Evolutionary conservation across 306 rosid species (phyloP).

Genomic region (Hylodesmum podocarpum): DNA sequence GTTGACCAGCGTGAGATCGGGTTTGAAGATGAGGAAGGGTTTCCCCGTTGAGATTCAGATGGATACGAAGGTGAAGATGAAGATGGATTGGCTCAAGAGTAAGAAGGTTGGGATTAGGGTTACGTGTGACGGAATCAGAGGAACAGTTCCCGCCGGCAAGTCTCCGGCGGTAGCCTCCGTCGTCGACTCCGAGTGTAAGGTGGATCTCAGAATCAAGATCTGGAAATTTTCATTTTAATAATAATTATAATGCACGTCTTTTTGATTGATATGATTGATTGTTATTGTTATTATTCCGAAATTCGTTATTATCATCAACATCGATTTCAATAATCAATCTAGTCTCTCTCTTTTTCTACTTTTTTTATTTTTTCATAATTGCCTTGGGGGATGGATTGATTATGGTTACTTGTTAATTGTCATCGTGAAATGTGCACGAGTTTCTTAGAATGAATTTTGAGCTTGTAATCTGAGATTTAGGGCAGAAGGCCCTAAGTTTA

Average conservation of each 20-base stretch:
- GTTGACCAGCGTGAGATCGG: conserved; percentile 66
- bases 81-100: conserved; percentile 65
- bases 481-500: conserved; percentile 21
- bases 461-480: conserved; percentile 38
- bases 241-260: neutral
- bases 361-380: conserved; percentile 19
- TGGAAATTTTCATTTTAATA: conserved; percentile 77
- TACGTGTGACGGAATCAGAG: conserved; percentile 65
- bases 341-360: conserved; percentile 7
- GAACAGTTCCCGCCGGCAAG: conserved; percentile 67
- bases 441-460: conserved; percentile 13
- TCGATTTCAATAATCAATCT: conserved; percentile 39
- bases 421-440: conserved; percentile 9
- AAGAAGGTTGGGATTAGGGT: conserved; percentile 87
- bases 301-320: conserved; percentile 13
- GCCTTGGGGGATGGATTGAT: conserved; percentile 32
- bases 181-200: conserved; percentile 70
- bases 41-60: conserved; percentile 67
- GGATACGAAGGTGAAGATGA: conserved; percentile 84
- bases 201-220: conserved; percentile 97
- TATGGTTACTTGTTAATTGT: conserved; percentile 2
- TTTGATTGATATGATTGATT: too few relatives aligned
- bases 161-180: conserved; percentile 78
- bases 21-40: conserved; percentile 66
- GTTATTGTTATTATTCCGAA: conserved; percentile 5